Evolutionary conservation across 2,329 filamentous ascomycete genomes (phyloP), one percentile per base, ranked within the genome.

Genomic region (Tothia fuscella): DNA sequence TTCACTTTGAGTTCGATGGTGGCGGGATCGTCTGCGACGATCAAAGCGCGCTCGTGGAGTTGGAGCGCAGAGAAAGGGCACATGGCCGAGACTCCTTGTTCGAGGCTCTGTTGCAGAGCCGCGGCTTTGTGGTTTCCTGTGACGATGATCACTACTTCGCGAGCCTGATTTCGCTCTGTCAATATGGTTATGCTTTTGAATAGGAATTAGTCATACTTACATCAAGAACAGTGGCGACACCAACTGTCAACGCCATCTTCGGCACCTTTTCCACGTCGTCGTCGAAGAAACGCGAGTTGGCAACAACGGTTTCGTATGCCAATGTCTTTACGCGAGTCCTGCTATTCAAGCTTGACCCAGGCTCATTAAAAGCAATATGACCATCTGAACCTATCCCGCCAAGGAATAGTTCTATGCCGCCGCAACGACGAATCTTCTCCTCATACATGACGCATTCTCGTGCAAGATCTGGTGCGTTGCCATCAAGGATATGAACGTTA

Each of bases 301-400:
- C 84, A 4, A 88, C 65, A 46, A 91, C 86, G 2, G 85, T 93
- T 61, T 91, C 85, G 55, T 88, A 87, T 29, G 85, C 82, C 39
- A 93, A 66, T 1, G 85, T 91, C 72, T 91, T 91, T 56, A 91
- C 83, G 46, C 85, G 73, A 10, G 85, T 93, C 35, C 82, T 74
- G 43, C 80, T 86, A 50, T 74, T 73, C 47, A 93, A 65, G 46
- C 79, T 85, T 9, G 82, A 87, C 30, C 84, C 85, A 3, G 85
- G 85, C 62, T 93, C 85, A 61, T 93, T 93, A 72, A 93, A 93
- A 37, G 85, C 85, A 49, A 93, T 85, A 61, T 93, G 85, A 4
- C 85, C 85, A 56, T 93, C 85, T 42, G 84, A 80, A 22, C 85
- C 85, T 42, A 93, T 86, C 31, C 85, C 85, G 13, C 82, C 83